Conservation (phyloP, 768 basidiomycete species). For the Leccinum uliginosum region DNA sequence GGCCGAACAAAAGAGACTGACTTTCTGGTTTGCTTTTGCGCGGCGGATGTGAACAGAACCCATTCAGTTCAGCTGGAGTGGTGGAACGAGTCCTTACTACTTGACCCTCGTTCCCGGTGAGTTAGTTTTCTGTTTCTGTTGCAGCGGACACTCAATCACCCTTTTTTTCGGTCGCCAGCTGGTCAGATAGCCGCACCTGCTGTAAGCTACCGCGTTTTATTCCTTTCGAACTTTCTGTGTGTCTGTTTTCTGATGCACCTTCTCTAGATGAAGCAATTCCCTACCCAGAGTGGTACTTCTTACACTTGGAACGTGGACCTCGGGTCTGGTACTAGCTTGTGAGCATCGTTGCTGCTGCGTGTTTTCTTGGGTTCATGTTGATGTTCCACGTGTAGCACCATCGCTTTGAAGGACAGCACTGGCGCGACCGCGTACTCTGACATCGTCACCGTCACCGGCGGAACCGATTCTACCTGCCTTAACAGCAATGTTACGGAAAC, state of each 20-base stretch:
- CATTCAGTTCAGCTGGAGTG: constrained; percentile 48
- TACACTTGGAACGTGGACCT: constrained; percentile 58
- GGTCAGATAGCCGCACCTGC: constrained; percentile 48
- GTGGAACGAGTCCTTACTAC: constrained; percentile 54
- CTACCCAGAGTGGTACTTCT: constrained; percentile 36
- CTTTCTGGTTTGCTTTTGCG: background rate
- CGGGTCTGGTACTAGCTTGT: constrained; percentile 43
- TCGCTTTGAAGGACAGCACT: constrained; percentile 53
- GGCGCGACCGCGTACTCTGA: constrained; percentile 53
- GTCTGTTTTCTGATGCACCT: constrained; percentile 3
- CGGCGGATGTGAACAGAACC: constrained; percentile 46
- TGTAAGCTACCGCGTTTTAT: constrained; percentile 33
- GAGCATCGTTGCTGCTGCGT: background rate
- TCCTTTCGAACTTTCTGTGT: background rate
- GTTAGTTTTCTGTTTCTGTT: background rate
- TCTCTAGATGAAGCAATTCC: constrained; percentile 51
- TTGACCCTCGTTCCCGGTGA: constrained; percentile 58
- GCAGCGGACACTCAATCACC: background rate
- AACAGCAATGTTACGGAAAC: constrained; percentile 19
- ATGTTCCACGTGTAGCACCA: constrained; percentile 37
- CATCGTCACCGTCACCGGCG: constrained; percentile 39
- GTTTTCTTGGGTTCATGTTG: background rate
- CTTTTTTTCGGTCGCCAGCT: constrained; percentile 34
- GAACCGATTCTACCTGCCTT: constrained; percentile 31
- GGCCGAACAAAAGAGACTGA: background rate